Base-by-base conservation (phyloP, 768 basidiomycete genomes). In the Brasilioporus rufonigricans region DNA sequence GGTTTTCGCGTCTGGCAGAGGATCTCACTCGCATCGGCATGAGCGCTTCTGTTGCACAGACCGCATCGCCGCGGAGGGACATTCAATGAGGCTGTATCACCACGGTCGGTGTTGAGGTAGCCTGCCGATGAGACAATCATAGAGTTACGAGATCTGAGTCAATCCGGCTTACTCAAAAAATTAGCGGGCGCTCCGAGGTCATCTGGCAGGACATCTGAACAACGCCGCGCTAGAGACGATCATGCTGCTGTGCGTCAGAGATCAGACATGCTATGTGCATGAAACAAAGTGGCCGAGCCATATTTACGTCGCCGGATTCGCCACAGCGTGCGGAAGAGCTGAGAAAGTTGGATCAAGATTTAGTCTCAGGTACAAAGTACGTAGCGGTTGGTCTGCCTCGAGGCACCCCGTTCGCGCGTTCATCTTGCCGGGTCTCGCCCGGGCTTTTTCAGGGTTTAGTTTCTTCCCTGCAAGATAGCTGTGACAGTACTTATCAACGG, bases 361-460 rank as follows among this genome's bases (percentile, higher is more conserved):
- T 39, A 23, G 61, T 31, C 32, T 43, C 62, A 63, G 62, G 53
- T 45, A 52, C 61, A 19, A 19, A 24, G 45, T 44, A 51, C n/a
- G 44, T 36, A 40, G 16, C 26, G 14, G 18, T 8, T 45, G 58
- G 56, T 63, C 52, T 50, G 56, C 63, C 63, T 63, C 43, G 50
- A 65, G 62, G 62, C 55, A 8, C 21, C 33, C 8, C 1, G 48
- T 63, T 63, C 62, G 36, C 62, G 62, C 62, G 62, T 61, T 63
- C 62, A 61, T 63, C 48, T 61, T 16, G 47, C 48, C 40, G 36
- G 36, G 1, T 4, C 14, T 45, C 16, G 43, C 33, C 39, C 46
- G 5, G 29, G 1, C 44, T 32, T 33, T 51, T 60, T 16, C 43
- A 62, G 61, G 61, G 53, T 21, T 23, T 32, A 2, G 16, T 46